Base-by-base conservation (phyloP, 108 stramenopile species). In the Cyclotella atomus region DNA sequence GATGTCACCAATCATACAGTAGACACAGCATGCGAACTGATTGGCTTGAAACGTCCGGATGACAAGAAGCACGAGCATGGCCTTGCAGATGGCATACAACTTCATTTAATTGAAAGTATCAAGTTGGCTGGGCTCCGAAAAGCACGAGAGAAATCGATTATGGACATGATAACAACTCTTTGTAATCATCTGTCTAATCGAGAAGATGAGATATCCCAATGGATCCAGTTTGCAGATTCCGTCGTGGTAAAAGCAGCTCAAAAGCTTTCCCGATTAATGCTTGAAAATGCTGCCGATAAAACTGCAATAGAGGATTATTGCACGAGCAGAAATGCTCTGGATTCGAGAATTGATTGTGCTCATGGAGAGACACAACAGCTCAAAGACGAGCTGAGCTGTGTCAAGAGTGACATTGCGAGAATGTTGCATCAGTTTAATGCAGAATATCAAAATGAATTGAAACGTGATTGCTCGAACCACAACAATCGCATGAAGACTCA, bases 111-210 rank as follows among this genome's bases (percentile, higher is more conserved):
- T 4, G 69, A 70, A 19, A 70, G 44, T 44, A 70, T 70, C 29
- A 70, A 70, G 10, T 30, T 70, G 14, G 57, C 57, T 17, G 44
- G 69, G 3, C 15, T 70, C 0, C 17, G 61, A 62, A 62, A 62
- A 52, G 66, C 47, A 16, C 49, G 78, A 54, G 78, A 79, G 33
- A 71, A 71, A 30, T 68, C 70, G 1, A 41, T 79, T 4, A 30
- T 54, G 4, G 66, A 63, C 14, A 72, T 79, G 71, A 55, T 79
- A 5, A n/a, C 27, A n/a, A 68, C 70, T 8, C 78, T 79, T 0
- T 79, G 71, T 35, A 72, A 67, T 23, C 70, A 72, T 55, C 23
- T 79, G 7, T 43, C 64, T 25, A 59, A 59, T 27, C 59, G 63
- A 25, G 76, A 77, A 24, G 30, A 24, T 16, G 68, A 70, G 34